Evolutionary conservation across 1,139 yeast species (phyloP).

Genomic region (Hanseniaspora gamundiae): DNA sequence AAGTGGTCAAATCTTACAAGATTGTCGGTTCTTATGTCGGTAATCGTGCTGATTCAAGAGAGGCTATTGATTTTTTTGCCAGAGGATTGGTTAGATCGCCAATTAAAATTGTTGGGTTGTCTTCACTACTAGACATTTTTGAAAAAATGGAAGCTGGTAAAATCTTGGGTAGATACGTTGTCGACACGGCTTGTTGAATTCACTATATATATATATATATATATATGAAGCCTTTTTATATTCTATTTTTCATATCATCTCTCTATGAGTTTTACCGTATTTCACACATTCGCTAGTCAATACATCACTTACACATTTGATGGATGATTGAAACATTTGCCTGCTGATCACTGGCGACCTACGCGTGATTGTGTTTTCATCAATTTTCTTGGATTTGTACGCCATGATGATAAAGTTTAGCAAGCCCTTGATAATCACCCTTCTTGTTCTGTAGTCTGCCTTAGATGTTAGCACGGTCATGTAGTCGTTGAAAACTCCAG

Average conservation of each 20-base stretch:
- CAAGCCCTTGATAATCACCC: conserved; percentile 2
- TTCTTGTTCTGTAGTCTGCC: conserved; percentile 1
- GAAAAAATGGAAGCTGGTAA: conserved; percentile 49
- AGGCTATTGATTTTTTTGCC: conserved; percentile 53
- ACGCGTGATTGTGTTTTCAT: conserved; percentile 7
- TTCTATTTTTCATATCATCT: not conserved
- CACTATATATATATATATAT: too few species aligned
- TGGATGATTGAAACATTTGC: conserved; percentile 9
- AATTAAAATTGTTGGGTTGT: conserved; percentile 46
- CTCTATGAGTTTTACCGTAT: conserved; percentile 9
- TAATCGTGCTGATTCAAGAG: conserved; percentile 60
- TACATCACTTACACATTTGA: conserved; percentile 8
- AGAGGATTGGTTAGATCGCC: conserved; percentile 55
- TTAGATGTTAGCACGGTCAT: conserved; percentile 1
- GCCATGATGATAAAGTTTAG: conserved; percentile 19
- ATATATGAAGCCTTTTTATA: not conserved
- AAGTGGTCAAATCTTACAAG: conserved; percentile 44
- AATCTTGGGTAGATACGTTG: conserved; percentile 53
- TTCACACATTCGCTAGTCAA: conserved; percentile 8
- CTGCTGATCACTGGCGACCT: conserved; percentile 6
- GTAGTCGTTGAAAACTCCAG: conserved; percentile 1
- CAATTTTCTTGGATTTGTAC: conserved; percentile 14
- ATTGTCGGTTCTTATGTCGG: conserved; percentile 59
- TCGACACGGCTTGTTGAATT: conserved; percentile 36
- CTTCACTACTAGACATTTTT: conserved; percentile 42